These are phyloP conservation scores for Oryza glaberrima DNA, from an alignment of 176 grass and related monocot species.

Conservation along the genomic window DNA sequence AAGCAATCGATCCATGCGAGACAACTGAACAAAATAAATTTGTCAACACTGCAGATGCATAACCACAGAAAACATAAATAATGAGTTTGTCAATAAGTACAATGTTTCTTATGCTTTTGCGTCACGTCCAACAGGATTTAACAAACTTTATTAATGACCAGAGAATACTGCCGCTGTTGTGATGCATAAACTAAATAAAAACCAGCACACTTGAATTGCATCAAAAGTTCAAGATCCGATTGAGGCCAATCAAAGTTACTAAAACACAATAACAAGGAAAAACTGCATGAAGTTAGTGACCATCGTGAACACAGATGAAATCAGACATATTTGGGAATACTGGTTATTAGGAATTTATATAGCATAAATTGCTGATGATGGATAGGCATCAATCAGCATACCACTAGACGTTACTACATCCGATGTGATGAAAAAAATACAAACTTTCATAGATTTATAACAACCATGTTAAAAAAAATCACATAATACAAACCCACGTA, in stretches of 20 bases:
- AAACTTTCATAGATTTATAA: background rate
- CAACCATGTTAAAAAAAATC: background rate
- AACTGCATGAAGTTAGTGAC: background rate
- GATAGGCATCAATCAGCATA: background rate
- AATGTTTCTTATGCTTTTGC: background rate
- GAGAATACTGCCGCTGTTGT: background rate
- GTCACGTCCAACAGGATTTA: conserved; percentile 11
- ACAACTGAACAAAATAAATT: conserved; percentile 15
- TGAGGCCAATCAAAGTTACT: background rate
- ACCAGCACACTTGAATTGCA: background rate
- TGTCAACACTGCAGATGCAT: background rate
- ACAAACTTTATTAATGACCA: background rate
- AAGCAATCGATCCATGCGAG: background rate
- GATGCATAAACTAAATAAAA: conserved; percentile 7
- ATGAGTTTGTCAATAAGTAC: background rate
- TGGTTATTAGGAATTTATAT: background rate
- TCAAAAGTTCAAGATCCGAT: background rate
- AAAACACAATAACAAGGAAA: background rate
- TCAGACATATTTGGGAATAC: background rate
- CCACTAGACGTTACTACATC: background rate
- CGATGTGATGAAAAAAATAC: background rate
- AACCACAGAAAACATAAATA: background rate
- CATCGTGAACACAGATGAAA: background rate
- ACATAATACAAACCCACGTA: background rate
- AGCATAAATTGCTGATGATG: background rate